Conservation (phyloP, 2,329 filamentous ascomycete genomes). For the Pestalotiopsis sp. region DNA sequence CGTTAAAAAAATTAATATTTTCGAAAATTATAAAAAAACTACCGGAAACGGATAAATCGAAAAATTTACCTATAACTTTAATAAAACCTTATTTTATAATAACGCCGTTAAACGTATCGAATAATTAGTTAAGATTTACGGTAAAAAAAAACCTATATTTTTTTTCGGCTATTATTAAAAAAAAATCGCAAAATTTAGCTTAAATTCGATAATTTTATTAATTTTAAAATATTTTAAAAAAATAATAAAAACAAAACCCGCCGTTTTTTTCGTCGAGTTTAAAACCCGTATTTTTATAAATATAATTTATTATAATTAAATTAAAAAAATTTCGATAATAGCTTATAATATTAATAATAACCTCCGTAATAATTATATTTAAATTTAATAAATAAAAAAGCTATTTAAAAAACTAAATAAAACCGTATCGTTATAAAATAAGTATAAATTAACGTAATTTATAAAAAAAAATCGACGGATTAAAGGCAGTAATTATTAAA, state of each 20-base stretch:
- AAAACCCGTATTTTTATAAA: neutral
- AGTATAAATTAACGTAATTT: neutral
- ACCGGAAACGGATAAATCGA: no score
- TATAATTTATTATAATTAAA: neutral
- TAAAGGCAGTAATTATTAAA: neutral
- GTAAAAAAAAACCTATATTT: no score
- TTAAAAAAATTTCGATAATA: neutral
- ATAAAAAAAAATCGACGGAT: neutral
- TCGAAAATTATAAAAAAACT: no score
- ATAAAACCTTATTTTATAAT: no score
- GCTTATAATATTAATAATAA: neutral
- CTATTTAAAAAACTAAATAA: slow-evolving; percentile 8
- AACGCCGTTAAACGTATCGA: no score
- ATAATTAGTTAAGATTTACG: no score
- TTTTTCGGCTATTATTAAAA: no score
- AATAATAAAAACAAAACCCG: neutral
- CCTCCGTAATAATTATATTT: neutral
- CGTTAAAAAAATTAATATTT: no score
- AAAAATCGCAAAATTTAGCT: neutral
- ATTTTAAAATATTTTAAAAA: neutral
- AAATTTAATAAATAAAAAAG: neutral
- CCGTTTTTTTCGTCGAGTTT: neutral
- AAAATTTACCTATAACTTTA: no score
- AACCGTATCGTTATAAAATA: neutral
- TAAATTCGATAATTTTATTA: neutral